Evolutionary conservation across 1,284 basidiomycete species (phyloP).

Genomic region (Sporisorium reilianum): DNA sequence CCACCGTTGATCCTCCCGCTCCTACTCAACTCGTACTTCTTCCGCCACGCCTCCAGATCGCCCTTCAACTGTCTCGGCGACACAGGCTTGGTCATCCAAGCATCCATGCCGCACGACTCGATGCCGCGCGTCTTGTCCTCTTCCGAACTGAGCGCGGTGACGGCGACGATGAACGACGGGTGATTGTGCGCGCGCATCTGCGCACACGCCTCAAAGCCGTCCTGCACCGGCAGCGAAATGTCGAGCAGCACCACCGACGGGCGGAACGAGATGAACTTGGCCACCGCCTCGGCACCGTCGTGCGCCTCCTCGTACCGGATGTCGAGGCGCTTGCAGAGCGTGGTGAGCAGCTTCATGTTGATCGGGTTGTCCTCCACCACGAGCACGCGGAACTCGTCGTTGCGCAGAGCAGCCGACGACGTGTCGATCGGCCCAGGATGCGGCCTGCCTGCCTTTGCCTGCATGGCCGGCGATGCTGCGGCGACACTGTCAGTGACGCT

Average conservation of each 20-base stretch:
- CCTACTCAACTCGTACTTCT: conserved; percentile 9
- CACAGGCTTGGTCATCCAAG: conserved; percentile 61
- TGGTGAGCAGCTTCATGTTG: conserved; percentile 58
- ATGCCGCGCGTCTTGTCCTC: conserved; percentile 54
- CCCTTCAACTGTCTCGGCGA: conserved; percentile 31
- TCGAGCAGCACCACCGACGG: conserved; percentile 60
- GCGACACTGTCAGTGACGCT: too few relatives aligned
- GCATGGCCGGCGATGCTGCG: not conserved
- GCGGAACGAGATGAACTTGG: conserved; percentile 43
- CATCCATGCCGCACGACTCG: conserved; percentile 56
- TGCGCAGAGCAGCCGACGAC: not conserved
- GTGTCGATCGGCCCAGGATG: conserved; percentile 20
- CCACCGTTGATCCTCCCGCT: not conserved
- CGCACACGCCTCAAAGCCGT: conserved; percentile 57
- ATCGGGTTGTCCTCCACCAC: conserved; percentile 64
- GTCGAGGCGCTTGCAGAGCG: conserved; percentile 44
- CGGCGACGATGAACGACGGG: conserved; percentile 52
- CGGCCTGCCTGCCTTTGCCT: conserved; percentile 5
- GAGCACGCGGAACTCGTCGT: conserved; percentile 52
- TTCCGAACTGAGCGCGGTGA: conserved; percentile 57
- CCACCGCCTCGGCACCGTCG: conserved; percentile 58
- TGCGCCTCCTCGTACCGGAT: conserved; percentile 50
- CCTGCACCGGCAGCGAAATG: conserved; percentile 57
- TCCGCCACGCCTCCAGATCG: conserved; percentile 34
- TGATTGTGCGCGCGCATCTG: conserved; percentile 52